Percentiles rank a stretch among this genome's conserved stretches.
Conservation (phyloP, 148 eudicot genomes). For the Silene uniflora region DNA sequence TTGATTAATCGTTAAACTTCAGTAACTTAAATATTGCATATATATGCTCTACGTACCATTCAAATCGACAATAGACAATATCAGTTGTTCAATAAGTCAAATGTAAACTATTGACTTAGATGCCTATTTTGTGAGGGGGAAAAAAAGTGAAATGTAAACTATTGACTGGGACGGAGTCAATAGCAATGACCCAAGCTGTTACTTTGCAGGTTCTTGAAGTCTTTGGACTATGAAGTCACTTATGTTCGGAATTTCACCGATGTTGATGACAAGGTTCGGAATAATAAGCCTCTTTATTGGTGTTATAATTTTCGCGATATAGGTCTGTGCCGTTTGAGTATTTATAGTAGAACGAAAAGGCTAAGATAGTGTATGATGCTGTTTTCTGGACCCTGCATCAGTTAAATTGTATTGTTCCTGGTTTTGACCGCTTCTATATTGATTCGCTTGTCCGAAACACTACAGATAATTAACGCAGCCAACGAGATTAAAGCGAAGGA, state of each 20-base stretch:
- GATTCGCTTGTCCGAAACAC: conserved; percentile 18
- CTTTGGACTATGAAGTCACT: conserved; percentile 67
- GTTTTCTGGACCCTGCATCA: no score
- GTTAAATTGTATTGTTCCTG: not conserved
- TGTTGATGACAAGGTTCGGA: conserved; percentile 94
- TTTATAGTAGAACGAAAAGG: no score
- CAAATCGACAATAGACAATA: no score
- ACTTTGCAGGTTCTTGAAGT: conserved; percentile 54
- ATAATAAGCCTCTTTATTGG: not conserved
- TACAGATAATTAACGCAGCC: conserved; percentile 74
- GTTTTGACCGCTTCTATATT: conserved; percentile 19
- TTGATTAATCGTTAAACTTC: not conserved
- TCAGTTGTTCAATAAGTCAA: no score
- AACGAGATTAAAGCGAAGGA: conserved; percentile 57
- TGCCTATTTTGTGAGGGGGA: no score
- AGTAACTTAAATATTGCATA: no score
- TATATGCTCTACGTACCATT: not conserved
- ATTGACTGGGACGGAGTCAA: not conserved
- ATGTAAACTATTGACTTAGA: not conserved
- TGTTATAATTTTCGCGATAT: no score
- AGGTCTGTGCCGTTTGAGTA: no score
- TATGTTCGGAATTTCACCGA: conserved; percentile 96
- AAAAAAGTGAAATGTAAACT: no score
- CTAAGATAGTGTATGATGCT: no score
- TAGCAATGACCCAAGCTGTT: not conserved